Evolutionary conservation across 2,329 filamentous ascomycete genomes (phyloP), one percentile per base, ranked within the genome.

Genomic region (Xylaria sp.): DNA sequence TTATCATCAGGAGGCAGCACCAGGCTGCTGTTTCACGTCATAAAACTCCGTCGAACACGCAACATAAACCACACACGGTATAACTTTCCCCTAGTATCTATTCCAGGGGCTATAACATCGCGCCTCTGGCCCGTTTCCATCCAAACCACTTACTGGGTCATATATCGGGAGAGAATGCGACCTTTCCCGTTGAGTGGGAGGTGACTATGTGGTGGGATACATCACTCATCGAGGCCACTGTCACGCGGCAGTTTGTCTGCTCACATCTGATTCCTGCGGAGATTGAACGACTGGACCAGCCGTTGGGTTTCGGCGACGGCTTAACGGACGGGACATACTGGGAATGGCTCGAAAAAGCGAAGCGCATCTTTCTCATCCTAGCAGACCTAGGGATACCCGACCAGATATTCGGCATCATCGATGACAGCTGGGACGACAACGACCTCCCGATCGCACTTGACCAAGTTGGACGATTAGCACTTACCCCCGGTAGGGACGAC

Each of bases 341-440:
- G 83, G 91, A 93, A 76, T 93, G 91, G 90, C 93, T 94, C 55
- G 82, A 90, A 63, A 90, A 90, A 73, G 89, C 90, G 7, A 90
- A 89, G 74, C 85, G 89, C 55, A 83, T 93, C 45, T 94, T 93
- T 74, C 82, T 94, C 55, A 89, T 93, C 45, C 82, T 94, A 30
- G 83, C 89, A 62, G 91, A 93, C 73, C 81, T 93, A 28, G 89
- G 89, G 36, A 84, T 91, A 12, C 87, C 91, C 0, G 90, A 92
- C 72, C 90, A 91, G 76, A 93, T 94, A 68, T 94, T 94, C 74
- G 87, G 87, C 48, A 83, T 92, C 60, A 88, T 93, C 66, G 91
- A 94, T 78, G 89, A 91, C 75, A 91, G 89, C 25, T 93, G 91
- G 91, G 90, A 92, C 72, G 92, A 94, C 74, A 85, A 88, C 61